Conservation (phyloP, 2,329 filamentous ascomycete species). For the Botrytis squamosa region DNA sequence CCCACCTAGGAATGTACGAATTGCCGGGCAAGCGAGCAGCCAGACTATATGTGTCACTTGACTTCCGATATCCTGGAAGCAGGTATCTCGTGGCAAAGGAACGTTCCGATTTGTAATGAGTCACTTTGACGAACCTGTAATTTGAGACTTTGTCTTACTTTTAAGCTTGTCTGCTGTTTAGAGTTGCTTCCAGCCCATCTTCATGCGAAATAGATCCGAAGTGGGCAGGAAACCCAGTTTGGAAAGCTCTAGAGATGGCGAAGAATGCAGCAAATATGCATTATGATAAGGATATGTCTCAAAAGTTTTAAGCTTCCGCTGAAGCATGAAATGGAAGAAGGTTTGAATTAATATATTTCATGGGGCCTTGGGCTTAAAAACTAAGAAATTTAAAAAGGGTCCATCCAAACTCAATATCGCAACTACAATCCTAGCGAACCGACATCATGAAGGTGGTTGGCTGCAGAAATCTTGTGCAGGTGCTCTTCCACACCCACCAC, state of each 20-base stretch:
- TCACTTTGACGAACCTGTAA: slow-evolving; percentile 11
- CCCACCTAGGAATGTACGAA: neutral
- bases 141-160: slow-evolving; percentile 18
- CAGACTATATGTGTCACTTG: slow-evolving; percentile 19
- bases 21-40: slow-evolving; percentile 2
- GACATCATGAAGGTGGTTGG: slow-evolving; percentile 4
- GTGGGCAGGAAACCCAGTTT: neutral
- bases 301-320: neutral
- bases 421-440: neutral
- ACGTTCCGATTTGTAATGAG: slow-evolving; percentile 20
- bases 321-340: slow-evolving; percentile 1
- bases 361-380: neutral
- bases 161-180: neutral
- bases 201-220: slow-evolving; percentile 4
- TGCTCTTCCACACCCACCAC: neutral
- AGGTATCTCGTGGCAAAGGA: slow-evolving; percentile 22
- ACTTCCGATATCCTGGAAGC: slow-evolving; percentile 23
- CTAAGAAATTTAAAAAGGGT: neutral
- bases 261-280: slow-evolving; percentile 6
- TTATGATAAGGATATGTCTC: neutral
- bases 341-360: neutral
- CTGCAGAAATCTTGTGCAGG: slow-evolving; percentile 22
- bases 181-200: neutral
- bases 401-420: neutral
- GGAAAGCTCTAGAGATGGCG: neutral